Evolutionary conservation across 177 flowering plant genomes (phyloP).

Genomic region (Vitis hybrid): DNA sequence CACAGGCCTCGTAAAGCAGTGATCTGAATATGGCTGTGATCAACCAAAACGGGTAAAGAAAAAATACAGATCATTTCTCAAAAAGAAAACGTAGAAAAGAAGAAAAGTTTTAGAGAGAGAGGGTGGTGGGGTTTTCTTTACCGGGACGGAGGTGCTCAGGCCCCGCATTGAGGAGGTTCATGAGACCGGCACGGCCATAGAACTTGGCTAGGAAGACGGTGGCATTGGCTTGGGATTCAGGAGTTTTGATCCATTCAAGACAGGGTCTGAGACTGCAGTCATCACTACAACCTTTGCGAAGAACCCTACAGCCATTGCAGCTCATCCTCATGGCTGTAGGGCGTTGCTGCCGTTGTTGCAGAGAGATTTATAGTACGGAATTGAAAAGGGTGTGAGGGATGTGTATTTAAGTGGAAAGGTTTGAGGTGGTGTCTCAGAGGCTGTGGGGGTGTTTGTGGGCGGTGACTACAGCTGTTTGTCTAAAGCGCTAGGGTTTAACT

Average conservation of each 20-base stretch:
- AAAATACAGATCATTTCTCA: neutral
- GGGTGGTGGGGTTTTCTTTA: slow-evolving; percentile 6
- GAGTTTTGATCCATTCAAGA: slow-evolving; percentile 33
- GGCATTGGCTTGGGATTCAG: slow-evolving; percentile 53
- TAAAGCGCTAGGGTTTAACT: too few species aligned
- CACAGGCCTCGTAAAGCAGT: slow-evolving; percentile 52
- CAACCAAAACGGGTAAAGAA: neutral
- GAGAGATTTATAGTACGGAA: neutral
- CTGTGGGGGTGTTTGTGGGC: neutral
- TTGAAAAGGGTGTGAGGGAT: neutral
- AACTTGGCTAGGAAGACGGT: slow-evolving; percentile 67
- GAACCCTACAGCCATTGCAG: slow-evolving; percentile 42
- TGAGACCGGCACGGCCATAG: slow-evolving; percentile 65
- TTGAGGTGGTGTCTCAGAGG: neutral
- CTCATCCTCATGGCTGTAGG: slow-evolving; percentile 26
- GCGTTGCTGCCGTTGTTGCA: neutral
- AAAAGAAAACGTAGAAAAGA: neutral
- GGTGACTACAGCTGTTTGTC: neutral
- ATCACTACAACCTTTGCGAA: slow-evolving; percentile 39
- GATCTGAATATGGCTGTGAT: slow-evolving; percentile 43
- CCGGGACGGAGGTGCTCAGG: slow-evolving; percentile 48
- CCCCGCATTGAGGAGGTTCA: slow-evolving; percentile 53
- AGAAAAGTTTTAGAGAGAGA: neutral
- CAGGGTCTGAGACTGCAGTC: slow-evolving; percentile 32
- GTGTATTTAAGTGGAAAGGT: neutral